Base-by-base conservation (phyloP, 2,329 filamentous ascomycete genomes). In the Colletotrichum incanum region DNA sequence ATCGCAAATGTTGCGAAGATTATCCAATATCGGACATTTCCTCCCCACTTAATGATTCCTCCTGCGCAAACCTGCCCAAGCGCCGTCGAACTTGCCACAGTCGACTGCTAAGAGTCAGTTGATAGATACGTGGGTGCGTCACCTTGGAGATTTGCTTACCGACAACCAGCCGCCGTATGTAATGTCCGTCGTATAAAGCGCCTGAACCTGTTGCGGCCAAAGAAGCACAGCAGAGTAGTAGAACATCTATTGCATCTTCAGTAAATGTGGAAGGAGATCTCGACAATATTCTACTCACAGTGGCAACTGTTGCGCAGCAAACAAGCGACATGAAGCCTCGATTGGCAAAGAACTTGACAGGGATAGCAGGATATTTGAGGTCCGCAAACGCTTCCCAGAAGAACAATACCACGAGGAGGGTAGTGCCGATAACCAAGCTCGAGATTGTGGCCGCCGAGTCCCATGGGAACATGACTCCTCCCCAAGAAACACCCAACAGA, bases 401-500 rank as follows among this genome's bases (percentile, higher is more conserved):
- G 23, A 84, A 80, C 20, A 85, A 80, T 0, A 74, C 76, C 31
- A 83, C 71, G 9, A 85, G 76, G 1, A 80, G 74, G 0, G 76
- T 62, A 3, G 73, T 75, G 5, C 84, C 83, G 26, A 83, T 74
- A 2, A 83, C 69, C 20, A 86, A 78, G 8, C 81, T 79, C 1
- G 78, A 77, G 59, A 85, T 83, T 16, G 82, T 82, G 2, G 80
- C 79, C 0, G 80, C 80, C 0, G 82, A 82, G n/a, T 78, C 81
- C 84, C 84, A 86, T 2, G 83, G 79, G 73, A 84, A 84, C 52
- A 83, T 79, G 60, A 74, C 77, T 23, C 84, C 84, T 26, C 84
- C 84, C 77, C 83, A 86, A 31, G 83, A 84, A 65, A 87, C 78
- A 6, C 85, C 85, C 73, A 87, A 83, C 11, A 87, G 77, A 66